phyloP scores from a whole-genome alignment of 768 basidiomycete species.

The Russula brevipes region DNA sequence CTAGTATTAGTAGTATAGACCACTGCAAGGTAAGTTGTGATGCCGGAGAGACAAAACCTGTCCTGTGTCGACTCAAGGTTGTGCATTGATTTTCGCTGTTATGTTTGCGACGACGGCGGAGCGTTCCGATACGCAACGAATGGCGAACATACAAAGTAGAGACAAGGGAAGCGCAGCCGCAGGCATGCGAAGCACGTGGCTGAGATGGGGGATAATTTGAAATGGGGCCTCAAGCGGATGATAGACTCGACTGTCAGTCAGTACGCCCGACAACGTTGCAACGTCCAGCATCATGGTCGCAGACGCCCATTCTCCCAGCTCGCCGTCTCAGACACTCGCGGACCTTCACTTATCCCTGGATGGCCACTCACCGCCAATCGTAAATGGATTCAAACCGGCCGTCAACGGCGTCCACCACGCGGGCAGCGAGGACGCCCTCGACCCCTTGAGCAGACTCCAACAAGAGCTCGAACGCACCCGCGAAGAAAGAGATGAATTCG shows the following conservation, averaged over 20 bases:
- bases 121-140: too few species aligned
- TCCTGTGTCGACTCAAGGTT: too few species aligned
- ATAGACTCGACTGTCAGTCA: not conserved
- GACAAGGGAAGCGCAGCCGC: too few species aligned
- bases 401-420: slow-evolving; percentile 28
- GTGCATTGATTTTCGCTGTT: too few species aligned
- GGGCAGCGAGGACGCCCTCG: slow-evolving; percentile 38
- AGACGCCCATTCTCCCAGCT: slow-evolving; percentile 8
- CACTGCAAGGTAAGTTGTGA: too few species aligned
- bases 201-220: not conserved
- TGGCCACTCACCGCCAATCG: slow-evolving; percentile 26
- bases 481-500: slow-evolving; percentile 85
- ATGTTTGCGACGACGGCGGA: too few species aligned
- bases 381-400: slow-evolving; percentile 28
- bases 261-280: not conserved
- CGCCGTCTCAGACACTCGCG: slow-evolving; percentile 18
- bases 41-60: too few species aligned
- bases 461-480: slow-evolving; percentile 67
- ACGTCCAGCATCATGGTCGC: slow-evolving; percentile 17
- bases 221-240: not conserved
- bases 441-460: slow-evolving; percentile 57
- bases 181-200: not conserved
- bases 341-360: slow-evolving; percentile 30
- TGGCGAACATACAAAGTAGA: too few species aligned
- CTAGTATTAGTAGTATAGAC: too few species aligned